Evolutionary conservation across 2,329 filamentous ascomycete genomes (phyloP).

Genomic region (Colletotrichum brevisporum): DNA sequence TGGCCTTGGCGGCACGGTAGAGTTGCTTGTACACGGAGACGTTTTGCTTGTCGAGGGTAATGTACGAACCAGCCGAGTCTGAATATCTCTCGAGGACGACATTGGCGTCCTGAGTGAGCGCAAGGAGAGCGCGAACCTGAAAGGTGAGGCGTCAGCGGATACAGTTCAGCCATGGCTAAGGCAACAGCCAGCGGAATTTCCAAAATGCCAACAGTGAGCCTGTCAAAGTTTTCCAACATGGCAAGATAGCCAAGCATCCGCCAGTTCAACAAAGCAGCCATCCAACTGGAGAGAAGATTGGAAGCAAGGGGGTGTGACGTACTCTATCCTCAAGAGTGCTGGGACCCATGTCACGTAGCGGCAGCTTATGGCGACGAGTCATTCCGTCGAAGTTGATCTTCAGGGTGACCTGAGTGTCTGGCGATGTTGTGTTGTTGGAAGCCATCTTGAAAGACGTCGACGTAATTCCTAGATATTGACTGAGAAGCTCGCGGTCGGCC

Average conservation of each 20-base stretch:
- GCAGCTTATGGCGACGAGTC: slow-evolving; percentile 89
- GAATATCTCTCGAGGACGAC: slow-evolving; percentile 92
- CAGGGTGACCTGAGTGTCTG: slow-evolving; percentile 71
- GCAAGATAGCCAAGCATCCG: no score
- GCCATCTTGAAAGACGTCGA: slow-evolving; percentile 25
- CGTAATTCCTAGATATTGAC: slow-evolving; percentile 22
- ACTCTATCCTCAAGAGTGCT: slow-evolving; percentile 86
- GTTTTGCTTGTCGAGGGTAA: slow-evolving; percentile 84
- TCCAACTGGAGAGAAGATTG: background rate
- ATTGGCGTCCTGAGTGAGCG: slow-evolving; percentile 72
- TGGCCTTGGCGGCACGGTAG: slow-evolving; percentile 96
- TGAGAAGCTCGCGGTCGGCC: slow-evolving; percentile 32
- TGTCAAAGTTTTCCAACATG: no score
- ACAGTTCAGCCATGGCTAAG: background rate
- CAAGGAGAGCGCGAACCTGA: slow-evolving; percentile 79
- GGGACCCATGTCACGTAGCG: slow-evolving; percentile 85
- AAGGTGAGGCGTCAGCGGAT: slow-evolving; percentile 27
- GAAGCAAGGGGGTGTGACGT: slow-evolving; percentile 56
- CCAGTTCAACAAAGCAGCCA: no score
- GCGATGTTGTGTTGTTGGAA: slow-evolving; percentile 38
- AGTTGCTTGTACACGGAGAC: slow-evolving; percentile 94
- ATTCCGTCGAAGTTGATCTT: slow-evolving; percentile 85
- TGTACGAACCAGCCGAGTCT: slow-evolving; percentile 87
- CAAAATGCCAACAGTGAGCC: no score
- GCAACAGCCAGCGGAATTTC: background rate